These are phyloP conservation scores for Chamaecrista fasciculata DNA, from an alignment of 306 rosid species.

Conservation along the genomic window DNA sequence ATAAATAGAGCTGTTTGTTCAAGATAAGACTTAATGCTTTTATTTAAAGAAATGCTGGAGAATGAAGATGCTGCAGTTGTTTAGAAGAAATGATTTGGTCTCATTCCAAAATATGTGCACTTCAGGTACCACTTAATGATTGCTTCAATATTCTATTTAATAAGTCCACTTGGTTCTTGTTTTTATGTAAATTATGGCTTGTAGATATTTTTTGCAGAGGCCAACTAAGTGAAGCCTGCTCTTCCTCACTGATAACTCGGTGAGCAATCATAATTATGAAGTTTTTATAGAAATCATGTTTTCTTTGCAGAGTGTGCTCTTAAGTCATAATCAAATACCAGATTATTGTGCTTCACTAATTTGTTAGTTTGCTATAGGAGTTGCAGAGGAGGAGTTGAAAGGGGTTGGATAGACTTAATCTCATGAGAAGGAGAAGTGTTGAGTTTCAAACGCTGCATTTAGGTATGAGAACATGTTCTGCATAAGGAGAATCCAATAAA, in stretches of 20 bases:
- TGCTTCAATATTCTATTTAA: not conserved
- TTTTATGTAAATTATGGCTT: too few species aligned
- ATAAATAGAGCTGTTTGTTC: slow-evolving; percentile 1
- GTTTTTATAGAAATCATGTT: not conserved
- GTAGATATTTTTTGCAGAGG: not conserved
- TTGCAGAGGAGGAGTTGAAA: too few species aligned
- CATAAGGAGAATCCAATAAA: too few species aligned
- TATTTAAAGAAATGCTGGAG: not conserved
- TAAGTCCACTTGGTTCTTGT: too few species aligned
- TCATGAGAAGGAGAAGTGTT: too few species aligned
- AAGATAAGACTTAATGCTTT: not conserved
- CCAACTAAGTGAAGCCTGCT: slow-evolving; percentile 6
- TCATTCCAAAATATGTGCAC: not conserved
- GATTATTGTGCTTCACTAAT: not conserved
- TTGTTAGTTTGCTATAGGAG: too few species aligned
- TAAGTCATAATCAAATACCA: not conserved
- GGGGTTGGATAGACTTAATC: too few species aligned
- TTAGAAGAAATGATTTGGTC: not conserved
- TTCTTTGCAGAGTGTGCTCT: not conserved
- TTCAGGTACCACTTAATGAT: not conserved
- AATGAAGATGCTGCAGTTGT: slow-evolving; percentile 1
- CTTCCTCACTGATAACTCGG: slow-evolving; percentile 8
- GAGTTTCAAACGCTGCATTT: too few species aligned
- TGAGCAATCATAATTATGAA: not conserved
- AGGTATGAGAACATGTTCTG: too few species aligned